Base-by-base conservation (phyloP, 2,329 filamentous ascomycete genomes). In the Harringtonia aguacate region DNA sequence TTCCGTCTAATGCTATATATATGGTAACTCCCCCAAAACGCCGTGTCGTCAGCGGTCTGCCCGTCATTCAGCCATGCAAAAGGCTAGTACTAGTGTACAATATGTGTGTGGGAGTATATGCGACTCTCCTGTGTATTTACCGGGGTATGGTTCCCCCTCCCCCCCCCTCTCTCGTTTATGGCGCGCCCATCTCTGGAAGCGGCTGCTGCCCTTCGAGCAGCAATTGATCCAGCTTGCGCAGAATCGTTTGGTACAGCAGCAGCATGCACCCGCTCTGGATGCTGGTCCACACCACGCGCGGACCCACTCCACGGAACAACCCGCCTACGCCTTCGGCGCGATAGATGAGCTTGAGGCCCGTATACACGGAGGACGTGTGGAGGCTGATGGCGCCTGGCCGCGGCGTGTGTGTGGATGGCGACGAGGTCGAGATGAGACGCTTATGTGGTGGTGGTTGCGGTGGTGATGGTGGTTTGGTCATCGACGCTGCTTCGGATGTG, bases 241-340 rank as follows among this genome's bases (percentile, higher is more conserved):
- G 66, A 45, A 97, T 69, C 48, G 81, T 84, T 66, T 97, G 90
- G 62, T 97, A 97, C 61, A 95, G 70, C 54, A 97, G 89, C 59
- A 97, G 70, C 90, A 97, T 97, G 52, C 87, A 94, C 35, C 89
- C 86, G 57, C 86, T 95, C 68, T 98, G 92, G 46, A 97, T 86
- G 57, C 90, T 95, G 20, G 92, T 98, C 92, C 92, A 98, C 14
- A 97, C 86, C 46, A 83, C 83, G 43, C 92, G 78, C 2, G 92
- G 92, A 0, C 90, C 90, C 2, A 98, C 90, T 22, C 92, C 92
- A 46, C 92, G 79, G 64, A 98, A 98, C 81, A 87, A 94, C 2
- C 92, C 94, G 3, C 75, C 76, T 15, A 97, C 54, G 1, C 92
- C 92, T 64, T 98, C 92, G 7, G 84, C 86, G 52, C 77, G 79